These are phyloP conservation scores for Phytophthora ohioensis DNA, from an alignment of 352 stramenopile genomes.

Conservation along the genomic window DNA sequence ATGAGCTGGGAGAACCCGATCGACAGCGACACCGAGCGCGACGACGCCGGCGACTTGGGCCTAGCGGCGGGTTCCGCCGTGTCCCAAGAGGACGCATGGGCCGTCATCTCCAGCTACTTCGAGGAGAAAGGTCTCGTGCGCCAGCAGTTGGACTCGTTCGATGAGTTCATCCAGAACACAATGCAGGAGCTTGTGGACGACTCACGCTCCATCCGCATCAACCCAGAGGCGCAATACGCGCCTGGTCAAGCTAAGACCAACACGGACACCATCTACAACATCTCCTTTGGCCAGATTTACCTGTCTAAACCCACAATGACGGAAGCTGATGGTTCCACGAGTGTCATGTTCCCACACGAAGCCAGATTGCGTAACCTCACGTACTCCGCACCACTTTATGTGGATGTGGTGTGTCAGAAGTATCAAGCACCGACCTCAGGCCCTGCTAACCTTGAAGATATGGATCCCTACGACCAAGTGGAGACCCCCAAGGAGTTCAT, in stretches of 20 bases:
- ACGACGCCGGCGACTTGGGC: conserved; percentile 53
- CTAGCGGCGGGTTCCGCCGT: conserved; percentile 84
- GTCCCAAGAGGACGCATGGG: conserved; percentile 99
- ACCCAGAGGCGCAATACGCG: conserved; percentile 96
- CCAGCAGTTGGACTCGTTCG: conserved; percentile 99
- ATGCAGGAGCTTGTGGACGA: conserved; percentile 99
- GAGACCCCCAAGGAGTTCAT: conserved; percentile 96
- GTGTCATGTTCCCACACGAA: conserved; percentile 99
- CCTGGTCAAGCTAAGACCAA: conserved; percentile 94
- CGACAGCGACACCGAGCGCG: conserved; percentile 66
- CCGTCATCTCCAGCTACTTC: conserved; percentile 99
- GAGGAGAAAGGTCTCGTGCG: conserved; percentile 99
- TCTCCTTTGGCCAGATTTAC: conserved; percentile 99
- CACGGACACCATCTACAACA: conserved; percentile 93
- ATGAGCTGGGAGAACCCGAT: conserved; percentile 83
- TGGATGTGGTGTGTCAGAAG: conserved; percentile 97
- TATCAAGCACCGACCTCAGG: conserved; percentile 71
- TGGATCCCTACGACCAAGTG: conserved; percentile 89
- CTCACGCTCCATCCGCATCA: conserved; percentile 96
- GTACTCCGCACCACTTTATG: conserved; percentile 98
- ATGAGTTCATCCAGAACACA: conserved; percentile 99
- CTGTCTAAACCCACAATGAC: conserved; percentile 97
- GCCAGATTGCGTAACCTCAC: conserved; percentile 98
- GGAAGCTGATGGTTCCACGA: conserved; percentile 97
- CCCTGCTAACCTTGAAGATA: conserved; percentile 82